Evolutionary conservation across 73 alveolate species (phyloP).

Genomic region (Uronychia binucleata): DNA sequence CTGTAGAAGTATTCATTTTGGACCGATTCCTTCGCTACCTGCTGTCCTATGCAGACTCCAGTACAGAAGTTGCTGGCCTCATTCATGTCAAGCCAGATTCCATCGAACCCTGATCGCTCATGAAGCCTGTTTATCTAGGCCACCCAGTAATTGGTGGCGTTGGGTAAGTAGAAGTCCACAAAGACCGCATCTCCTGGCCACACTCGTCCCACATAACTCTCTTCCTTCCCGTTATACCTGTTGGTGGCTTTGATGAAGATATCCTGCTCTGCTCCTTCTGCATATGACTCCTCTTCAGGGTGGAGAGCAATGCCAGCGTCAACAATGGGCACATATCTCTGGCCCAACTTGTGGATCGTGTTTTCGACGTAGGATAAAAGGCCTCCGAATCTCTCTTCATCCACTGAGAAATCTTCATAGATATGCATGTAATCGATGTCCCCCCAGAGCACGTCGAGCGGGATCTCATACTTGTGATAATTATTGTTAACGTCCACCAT

Average conservation of each 20-base stretch:
- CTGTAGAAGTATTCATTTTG: slow-evolving; percentile 72
- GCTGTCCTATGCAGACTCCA: slow-evolving; percentile 71
- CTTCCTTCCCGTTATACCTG: slow-evolving; percentile 72
- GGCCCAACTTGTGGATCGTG: slow-evolving; percentile 49
- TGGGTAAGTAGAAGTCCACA: slow-evolving; percentile 70
- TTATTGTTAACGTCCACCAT: slow-evolving; percentile 4
- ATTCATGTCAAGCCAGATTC: slow-evolving; percentile 98
- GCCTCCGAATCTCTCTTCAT: slow-evolving; percentile 24
- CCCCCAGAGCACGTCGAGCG: slow-evolving; percentile 95
- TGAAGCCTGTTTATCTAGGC: slow-evolving; percentile 72
- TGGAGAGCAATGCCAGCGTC: slow-evolving; percentile 88
- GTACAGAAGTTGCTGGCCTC: slow-evolving; percentile 90
- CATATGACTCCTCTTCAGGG: slow-evolving; percentile 61
- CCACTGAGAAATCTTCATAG: slow-evolving; percentile 82
- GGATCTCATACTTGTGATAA: slow-evolving; percentile 47
- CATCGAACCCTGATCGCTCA: slow-evolving; percentile 81
- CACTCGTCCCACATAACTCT: slow-evolving; percentile 67
- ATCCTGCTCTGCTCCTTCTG: slow-evolving; percentile 61
- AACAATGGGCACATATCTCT: slow-evolving; percentile 87
- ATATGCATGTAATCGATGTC: slow-evolving; percentile 96
- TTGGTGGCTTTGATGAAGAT: slow-evolving; percentile 64
- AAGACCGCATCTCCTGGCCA: slow-evolving; percentile 90
- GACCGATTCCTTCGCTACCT: slow-evolving; percentile 33
- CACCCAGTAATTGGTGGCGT: slow-evolving; percentile 68
- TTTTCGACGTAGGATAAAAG: slow-evolving; percentile 22